Conservation (phyloP, 192 early-diverging fungal genomes). For the Coemansia nantahalensis region DNA sequence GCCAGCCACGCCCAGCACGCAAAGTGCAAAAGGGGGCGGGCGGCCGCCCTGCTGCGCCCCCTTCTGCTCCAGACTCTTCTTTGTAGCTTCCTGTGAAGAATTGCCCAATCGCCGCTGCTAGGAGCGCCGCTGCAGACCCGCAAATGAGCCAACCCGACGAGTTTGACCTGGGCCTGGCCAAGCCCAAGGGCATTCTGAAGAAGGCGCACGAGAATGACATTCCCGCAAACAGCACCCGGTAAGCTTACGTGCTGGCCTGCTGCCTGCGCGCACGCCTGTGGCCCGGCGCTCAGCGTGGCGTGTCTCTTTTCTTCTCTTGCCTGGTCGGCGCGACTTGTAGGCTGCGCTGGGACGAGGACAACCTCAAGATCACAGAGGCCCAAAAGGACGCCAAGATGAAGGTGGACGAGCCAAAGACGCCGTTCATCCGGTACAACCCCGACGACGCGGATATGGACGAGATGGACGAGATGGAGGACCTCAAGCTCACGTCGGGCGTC, state of each 20-base stretch:
- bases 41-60: too few species aligned
- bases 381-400: slow-evolving; percentile 95
- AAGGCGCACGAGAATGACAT: slow-evolving; percentile 11
- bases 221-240: slow-evolving; percentile 31
- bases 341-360: slow-evolving; percentile 94
- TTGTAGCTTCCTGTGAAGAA: too few species aligned
- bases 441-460: slow-evolving; percentile 71
- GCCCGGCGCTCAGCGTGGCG: too few species aligned
- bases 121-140: too few species aligned
- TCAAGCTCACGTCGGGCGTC: slow-evolving; percentile 24
- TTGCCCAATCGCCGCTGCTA: too few species aligned
- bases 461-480: slow-evolving; percentile 42
- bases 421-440: slow-evolving; percentile 86
- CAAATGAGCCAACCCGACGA: slow-evolving; percentile 14
- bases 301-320: neutral
- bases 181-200: slow-evolving; percentile 54
- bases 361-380: slow-evolving; percentile 82
- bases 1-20: too few species aligned
- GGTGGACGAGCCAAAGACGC: slow-evolving; percentile 94
- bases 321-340: slow-evolving; percentile 34
- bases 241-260: too few species aligned
- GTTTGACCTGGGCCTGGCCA: slow-evolving; percentile 2
- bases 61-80: too few species aligned
- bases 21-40: too few species aligned
- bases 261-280: too few species aligned